Conservation (phyloP, 2,329 filamentous ascomycete species). For the Venturia aucupariae region DNA sequence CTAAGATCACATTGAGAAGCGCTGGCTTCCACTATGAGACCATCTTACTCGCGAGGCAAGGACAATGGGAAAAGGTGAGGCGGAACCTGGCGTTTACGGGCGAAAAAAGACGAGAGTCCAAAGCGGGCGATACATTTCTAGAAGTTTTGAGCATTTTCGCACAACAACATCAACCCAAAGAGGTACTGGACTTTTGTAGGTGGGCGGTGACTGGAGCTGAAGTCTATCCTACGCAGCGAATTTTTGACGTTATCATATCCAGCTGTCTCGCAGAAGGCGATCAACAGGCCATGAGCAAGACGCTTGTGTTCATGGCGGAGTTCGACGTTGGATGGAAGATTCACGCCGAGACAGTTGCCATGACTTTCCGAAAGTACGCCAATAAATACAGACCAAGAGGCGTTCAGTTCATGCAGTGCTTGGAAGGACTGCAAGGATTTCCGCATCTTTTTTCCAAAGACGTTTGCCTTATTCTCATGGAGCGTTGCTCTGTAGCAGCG, state of each 20-base stretch:
- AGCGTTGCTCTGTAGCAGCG: neutral
- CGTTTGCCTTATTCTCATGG: slow-evolving; percentile 1
- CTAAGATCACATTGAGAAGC: neutral
- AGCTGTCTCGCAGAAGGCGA: neutral
- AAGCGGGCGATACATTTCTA: neutral
- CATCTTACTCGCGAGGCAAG: neutral
- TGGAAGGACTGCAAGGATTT: neutral
- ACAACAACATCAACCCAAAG: neutral
- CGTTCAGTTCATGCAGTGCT: neutral
- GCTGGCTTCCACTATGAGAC: neutral
- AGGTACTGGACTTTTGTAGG: neutral
- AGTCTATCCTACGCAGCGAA: neutral
- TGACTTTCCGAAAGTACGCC: neutral
- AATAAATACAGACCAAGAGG: neutral
- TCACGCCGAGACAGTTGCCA: slow-evolving; percentile 1
- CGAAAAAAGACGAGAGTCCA: neutral
- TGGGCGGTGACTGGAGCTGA: neutral
- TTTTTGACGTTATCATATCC: neutral
- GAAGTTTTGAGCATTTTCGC: neutral
- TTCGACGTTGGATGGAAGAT: neutral
- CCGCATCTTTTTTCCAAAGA: neutral
- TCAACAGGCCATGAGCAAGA: neutral
- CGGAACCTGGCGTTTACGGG: neutral
- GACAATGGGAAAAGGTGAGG: neutral
- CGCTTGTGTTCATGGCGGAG: neutral